Evolutionary conservation across 129 eudicot genomes (phyloP).

Genomic region (Scalesia atractyloides): DNA sequence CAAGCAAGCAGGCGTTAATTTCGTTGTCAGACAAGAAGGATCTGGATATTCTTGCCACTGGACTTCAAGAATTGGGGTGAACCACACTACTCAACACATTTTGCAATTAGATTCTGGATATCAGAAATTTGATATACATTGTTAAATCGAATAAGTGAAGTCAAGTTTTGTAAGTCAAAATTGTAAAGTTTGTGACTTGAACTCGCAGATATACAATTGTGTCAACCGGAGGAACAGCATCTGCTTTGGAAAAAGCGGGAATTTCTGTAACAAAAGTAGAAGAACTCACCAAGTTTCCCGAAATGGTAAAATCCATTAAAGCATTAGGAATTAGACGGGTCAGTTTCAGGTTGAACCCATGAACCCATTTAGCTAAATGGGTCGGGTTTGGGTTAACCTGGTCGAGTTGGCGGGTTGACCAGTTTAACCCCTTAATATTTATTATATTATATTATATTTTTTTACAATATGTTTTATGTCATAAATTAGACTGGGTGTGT

Average conservation of each 20-base stretch:
- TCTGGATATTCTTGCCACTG: slow-evolving; percentile 72
- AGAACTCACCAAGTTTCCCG: slow-evolving; percentile 84
- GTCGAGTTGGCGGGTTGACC: too few species aligned
- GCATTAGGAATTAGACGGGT: not conserved
- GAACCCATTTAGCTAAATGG: too few species aligned
- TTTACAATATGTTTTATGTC: too few species aligned
- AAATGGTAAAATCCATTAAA: slow-evolving; percentile 57
- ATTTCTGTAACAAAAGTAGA: slow-evolving; percentile 84
- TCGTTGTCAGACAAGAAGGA: slow-evolving; percentile 90
- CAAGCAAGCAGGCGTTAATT: slow-evolving; percentile 76
- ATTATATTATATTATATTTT: too few species aligned
- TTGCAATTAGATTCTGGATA: too few species aligned
- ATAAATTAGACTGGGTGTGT: too few species aligned
- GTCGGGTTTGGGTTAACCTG: too few species aligned
- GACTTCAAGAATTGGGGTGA: slow-evolving; percentile 90
- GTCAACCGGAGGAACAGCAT: slow-evolving; percentile 99
- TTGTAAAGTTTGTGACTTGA: slow-evolving; percentile 12
- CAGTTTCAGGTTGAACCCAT: too few species aligned
- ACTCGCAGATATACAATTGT: slow-evolving; percentile 72
- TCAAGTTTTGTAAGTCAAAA: not conserved
- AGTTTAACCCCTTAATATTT: too few species aligned
- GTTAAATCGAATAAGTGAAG: not conserved
- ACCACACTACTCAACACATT: too few species aligned
- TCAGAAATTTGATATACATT: too few species aligned
- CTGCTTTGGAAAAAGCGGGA: slow-evolving; percentile 75